Base-by-base conservation (phyloP, 148 eudicot genomes). In the Oxyria digyna region DNA sequence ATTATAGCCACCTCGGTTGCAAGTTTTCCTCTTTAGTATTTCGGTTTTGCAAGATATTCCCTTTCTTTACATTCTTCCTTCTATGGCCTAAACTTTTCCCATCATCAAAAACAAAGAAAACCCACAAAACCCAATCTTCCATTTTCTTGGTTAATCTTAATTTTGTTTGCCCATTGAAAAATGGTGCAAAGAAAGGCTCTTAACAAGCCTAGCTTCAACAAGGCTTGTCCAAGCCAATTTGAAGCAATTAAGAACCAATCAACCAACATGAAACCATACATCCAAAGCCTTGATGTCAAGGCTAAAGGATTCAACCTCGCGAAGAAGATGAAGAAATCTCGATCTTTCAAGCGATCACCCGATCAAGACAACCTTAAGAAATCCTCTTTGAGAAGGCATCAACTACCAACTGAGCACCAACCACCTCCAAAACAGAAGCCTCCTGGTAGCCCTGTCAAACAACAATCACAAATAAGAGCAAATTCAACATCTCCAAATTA, bases 151-250 rank as follows among this genome's bases (percentile, higher is more conserved):
- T 66, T 66, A 6, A 66, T 20, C 41, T 4, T 65, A 17, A 26
- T 66, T 35, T 21, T 14, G 10, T 71, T 27, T 59, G 65, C 72
- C 79, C 77, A 68, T 72, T 72, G 83, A 31, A 59, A 81, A 67
- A 91, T 91, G 89, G 91, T 91, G 70, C 97, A 91, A 80, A 87
- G 87, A 68, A 91, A 91, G 77, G 77, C 78, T 48, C 32, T 78
- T 50, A 79, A 73, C 78, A 80, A 83, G 80, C 83, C 86, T 82
- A 74, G 80, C 62, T 80, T 81, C 78, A 80, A 79, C 78, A 80
- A 79, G 73, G 67, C 78, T 48, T 77, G 76, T 48, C 74, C 67
- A 59, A 67, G 69, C 71, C 62, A 0, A 4, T 38, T 78, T 71
- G 83, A 76, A 69, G 83, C 74, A 72, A 18, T 78, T 38, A 76